These are phyloP conservation scores for Leishmania arabica DNA, from an alignment of 208 protist genomes.

Conservation along the genomic window DNA sequence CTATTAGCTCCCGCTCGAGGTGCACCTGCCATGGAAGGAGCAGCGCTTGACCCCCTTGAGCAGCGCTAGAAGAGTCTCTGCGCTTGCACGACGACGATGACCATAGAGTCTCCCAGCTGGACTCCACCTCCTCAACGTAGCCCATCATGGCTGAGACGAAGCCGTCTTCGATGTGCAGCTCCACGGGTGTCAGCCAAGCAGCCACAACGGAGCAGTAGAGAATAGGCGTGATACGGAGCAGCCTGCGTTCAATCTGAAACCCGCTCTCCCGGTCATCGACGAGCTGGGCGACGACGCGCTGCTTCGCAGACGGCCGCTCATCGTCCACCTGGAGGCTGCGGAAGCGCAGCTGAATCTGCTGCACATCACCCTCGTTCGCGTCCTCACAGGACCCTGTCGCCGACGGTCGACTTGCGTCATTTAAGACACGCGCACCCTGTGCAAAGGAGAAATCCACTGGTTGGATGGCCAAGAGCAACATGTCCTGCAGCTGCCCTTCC, in stretches of 20 bases:
- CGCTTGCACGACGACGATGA: background rate
- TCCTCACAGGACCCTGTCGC: background rate
- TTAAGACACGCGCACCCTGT: slow-evolving; percentile 27
- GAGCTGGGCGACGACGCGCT: slow-evolving; percentile 66
- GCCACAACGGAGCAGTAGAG: slow-evolving; percentile 49
- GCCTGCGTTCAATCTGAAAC: slow-evolving; percentile 47
- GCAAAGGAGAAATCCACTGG: slow-evolving; percentile 49
- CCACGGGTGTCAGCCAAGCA: slow-evolving; percentile 41
- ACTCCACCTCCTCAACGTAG: slow-evolving; percentile 38
- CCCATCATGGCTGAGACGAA: slow-evolving; percentile 59
- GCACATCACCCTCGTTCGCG: slow-evolving; percentile 39
- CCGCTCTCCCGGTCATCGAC: slow-evolving; percentile 40
- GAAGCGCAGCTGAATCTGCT: slow-evolving; percentile 52
- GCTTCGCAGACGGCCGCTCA: slow-evolving; percentile 56
- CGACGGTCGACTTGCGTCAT: background rate
- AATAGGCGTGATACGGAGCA: slow-evolving; percentile 66
- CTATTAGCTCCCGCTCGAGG: background rate
- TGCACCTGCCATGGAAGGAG: slow-evolving; percentile 3
- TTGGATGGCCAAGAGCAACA: slow-evolving; percentile 49
- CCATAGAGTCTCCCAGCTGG: slow-evolving; percentile 21
- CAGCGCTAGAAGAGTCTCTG: background rate
- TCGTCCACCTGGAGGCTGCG: slow-evolving; percentile 71
- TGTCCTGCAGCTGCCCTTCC: slow-evolving; percentile 21
- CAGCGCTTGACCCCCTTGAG: slow-evolving; percentile 7
- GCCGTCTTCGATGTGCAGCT: slow-evolving; percentile 77